Base-by-base conservation (phyloP, 2,329 filamentous ascomycete species). In the Mycosphaerella sp. region DNA sequence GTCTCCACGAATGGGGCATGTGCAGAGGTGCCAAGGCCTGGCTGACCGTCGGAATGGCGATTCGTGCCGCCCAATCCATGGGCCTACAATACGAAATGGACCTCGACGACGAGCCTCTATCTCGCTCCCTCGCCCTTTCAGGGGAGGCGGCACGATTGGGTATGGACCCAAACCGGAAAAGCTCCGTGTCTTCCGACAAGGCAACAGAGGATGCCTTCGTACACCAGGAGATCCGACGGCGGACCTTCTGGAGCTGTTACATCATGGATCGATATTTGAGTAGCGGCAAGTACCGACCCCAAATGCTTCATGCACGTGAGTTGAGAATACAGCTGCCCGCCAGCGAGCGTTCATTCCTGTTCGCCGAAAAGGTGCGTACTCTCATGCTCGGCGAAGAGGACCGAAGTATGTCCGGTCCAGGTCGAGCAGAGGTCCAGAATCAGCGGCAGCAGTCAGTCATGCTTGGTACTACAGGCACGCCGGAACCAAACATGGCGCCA, bases 221-320 rank as follows among this genome's bases (percentile, higher is more conserved):
- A 21, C 73, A 79, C 36, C 81, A 80, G 54, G 86, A 89, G 67
- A 78, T 84, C 10, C 75, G 78, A 56, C 76, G 86, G 26, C 79
- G 86, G 6, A 87, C 85, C 0, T 86, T 88, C 74, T 89, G 85
- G 74, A 87, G 85, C 61, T 87, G 85, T 63, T 83, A 86, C 55
- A 82, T 88, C 48, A 74, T 89, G 61, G 86, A 89, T 66, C 80
- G 84, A 2, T 80, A 87, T 68, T 72, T 88, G 23, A 80, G 83
- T 36, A 83, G 80, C 61, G 84, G 84, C 17, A 80, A 80, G 57
- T 78, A 81, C 49, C 76, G 84, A 21, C 76, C 80, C 1, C 76
- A 79, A 11, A 82, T 81, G 64, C 76, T 88, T 42, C 75, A 77
- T 38, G 72, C 80, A 1, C 74, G 81, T 3, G 80, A 85, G 53